phyloP scores from a whole-genome alignment of 805 yeast genomes.

The Saccharomycopsis malanga region DNA sequence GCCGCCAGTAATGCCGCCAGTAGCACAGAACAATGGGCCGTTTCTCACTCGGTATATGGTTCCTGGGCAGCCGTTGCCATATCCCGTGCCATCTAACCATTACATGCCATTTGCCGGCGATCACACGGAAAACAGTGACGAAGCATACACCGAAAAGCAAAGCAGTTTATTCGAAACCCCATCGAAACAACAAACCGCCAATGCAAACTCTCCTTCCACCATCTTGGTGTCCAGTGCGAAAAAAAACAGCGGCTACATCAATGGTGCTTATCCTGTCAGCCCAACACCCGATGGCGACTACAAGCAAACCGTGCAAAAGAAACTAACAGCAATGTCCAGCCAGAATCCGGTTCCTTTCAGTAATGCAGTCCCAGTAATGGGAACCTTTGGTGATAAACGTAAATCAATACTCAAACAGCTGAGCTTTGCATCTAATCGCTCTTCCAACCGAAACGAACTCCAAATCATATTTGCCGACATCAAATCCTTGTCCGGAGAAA shows the following conservation, averaged over 20 bases:
- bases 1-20: no score
- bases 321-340: background rate
- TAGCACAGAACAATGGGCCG: no score
- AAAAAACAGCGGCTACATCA: no score
- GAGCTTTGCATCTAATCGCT: background rate
- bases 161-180: constrained; percentile 11
- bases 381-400: constrained; percentile 17
- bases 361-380: constrained; percentile 18
- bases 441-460: background rate
- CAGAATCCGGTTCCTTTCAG: background rate
- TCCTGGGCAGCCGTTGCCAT: no score
- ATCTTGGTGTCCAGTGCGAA: constrained; percentile 15
- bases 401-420: background rate
- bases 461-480: constrained; percentile 19
- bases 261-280: background rate
- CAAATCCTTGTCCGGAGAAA: constrained; percentile 10
- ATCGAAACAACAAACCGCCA: constrained; percentile 3
- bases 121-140: no score
- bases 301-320: constrained; percentile 17
- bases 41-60: no score
- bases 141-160: no score
- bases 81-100: no score
- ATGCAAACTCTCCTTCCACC: constrained; percentile 14
- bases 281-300: background rate
- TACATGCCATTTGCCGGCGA: no score